Conservation (phyloP, 805 yeast genomes). For the Scheffersomyces lignosus region DNA sequence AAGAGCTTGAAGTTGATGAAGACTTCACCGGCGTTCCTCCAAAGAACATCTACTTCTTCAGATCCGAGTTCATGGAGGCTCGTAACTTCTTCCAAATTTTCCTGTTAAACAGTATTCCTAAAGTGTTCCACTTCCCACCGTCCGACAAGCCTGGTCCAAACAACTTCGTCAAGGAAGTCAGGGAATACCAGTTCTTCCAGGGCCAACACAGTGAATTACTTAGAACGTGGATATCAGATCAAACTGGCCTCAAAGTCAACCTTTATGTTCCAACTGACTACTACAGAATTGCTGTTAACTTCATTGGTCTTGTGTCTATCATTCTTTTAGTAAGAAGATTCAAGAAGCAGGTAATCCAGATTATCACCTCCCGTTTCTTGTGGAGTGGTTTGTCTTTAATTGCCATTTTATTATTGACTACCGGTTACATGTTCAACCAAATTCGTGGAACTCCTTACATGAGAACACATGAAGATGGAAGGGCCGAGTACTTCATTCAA, state of each 20-base stretch:
- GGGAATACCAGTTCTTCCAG: constrained; percentile 47
- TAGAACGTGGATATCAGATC: constrained; percentile 31
- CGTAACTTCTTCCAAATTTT: constrained; percentile 53
- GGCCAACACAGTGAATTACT: constrained; percentile 44
- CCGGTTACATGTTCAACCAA: constrained; percentile 93
- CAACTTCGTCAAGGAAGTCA: constrained; percentile 24
- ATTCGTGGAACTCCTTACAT: constrained; percentile 75
- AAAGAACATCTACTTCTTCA: constrained; percentile 61
- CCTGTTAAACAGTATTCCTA: constrained; percentile 74
- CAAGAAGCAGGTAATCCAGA: constrained; percentile 27
- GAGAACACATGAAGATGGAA: constrained; percentile 41
- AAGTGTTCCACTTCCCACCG: constrained; percentile 62
- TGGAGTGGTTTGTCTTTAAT: constrained; percentile 77
- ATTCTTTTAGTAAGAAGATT: constrained; percentile 27
- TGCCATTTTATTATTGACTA: constrained; percentile 64
- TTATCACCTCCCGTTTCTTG: constrained; percentile 52
- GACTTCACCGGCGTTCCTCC: constrained; percentile 10
- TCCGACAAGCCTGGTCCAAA: constrained; percentile 34
- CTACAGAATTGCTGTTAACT: constrained; percentile 32
- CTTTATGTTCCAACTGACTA: constrained; percentile 46
- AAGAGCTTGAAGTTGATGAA: constrained; percentile 39
- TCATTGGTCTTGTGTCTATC: constrained; percentile 33
- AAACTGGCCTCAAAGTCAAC: constrained; percentile 36
- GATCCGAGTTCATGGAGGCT: constrained; percentile 67
- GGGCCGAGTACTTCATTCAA: constrained; percentile 37